These are phyloP conservation scores for Aspergillus spinulosporus DNA, from an alignment of 2,329 filamentous ascomycete genomes.

Conservation along the genomic window DNA sequence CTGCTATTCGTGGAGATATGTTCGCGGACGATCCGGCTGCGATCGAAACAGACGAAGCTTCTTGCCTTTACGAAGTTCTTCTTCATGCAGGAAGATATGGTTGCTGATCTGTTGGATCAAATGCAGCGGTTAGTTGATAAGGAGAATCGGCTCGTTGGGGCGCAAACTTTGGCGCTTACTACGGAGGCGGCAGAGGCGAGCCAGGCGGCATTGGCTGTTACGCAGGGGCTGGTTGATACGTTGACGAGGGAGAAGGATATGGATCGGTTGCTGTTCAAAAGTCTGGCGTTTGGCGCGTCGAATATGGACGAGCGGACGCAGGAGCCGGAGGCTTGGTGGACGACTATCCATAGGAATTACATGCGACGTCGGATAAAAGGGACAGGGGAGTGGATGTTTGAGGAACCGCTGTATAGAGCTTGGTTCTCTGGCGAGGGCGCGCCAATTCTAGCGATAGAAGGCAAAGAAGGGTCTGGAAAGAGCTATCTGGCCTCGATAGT, in stretches of 20 bases:
- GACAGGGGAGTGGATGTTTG: conserved; percentile 3
- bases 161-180: not conserved
- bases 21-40: not conserved
- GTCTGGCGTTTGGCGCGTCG: not conserved
- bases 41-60: not conserved
- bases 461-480: conserved; percentile 3
- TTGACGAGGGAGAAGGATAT: not conserved
- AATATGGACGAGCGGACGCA: not conserved
- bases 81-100: not conserved
- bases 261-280: not conserved
- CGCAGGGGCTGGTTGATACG: not conserved
- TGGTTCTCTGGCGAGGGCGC: not conserved
- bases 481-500: conserved; percentile 5
- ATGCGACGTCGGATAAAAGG: not conserved
- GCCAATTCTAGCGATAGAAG: conserved; percentile 3
- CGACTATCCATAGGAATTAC: not conserved
- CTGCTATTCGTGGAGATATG: not conserved
- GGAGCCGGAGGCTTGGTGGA: conserved; percentile 1
- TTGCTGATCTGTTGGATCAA: not conserved
- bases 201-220: not conserved
- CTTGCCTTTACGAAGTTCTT: not conserved
- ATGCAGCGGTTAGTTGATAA: not conserved
- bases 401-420: not conserved
- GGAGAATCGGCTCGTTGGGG: not conserved
- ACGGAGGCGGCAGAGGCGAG: not conserved